Evolutionary conservation across 2,329 filamentous ascomycete genomes (phyloP), one percentile per base, ranked within the genome.

Genomic region (Aspergillus spinulosporus): DNA sequence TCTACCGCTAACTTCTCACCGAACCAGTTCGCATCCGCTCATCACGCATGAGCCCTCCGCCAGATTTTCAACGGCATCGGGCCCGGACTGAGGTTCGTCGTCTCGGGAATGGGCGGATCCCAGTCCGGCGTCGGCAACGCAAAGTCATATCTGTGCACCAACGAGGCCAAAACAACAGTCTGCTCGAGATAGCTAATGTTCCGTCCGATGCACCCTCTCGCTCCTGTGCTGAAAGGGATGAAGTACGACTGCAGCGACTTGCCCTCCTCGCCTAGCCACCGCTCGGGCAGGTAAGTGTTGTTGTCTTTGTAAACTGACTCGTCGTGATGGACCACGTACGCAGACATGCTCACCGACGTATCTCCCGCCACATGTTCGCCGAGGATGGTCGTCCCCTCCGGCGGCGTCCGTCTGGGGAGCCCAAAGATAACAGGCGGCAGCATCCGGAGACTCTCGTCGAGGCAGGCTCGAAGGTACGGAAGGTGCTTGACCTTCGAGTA

Each of bases 401-500:
- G 54, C 0, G 79, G 79, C 0, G 78, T 80, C 42, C 72, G 67
- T 3, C 80, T 74, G 1, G 74, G 71, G 2, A 82, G 71, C 0
- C 74, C 75, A 15, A 74, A 71, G 0, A 76, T 68, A 0, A 73
- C 76, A 0, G 78, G 77, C 0, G 78, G 77, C 45, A 68, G 72
- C 4, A 82, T 62, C 0, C 80, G 75, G 1, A 82, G 62, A 0
- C 74, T 72, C 59, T 83, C 82, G 57, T 84, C 80, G 11, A 83
- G 66, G 57, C 76, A 81, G 3, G 78, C 80, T 21, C 76, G 74
- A 3, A 84, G 76, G 63, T 82, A 83, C 0, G 80, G 79, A 0
- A 82, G 68, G 52, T 81, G 71, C 57, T 78, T 77, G 54, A 82
- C 72, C 49, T 79, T 80, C 36, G 80, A 78, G 57, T 80, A 82